Percentiles rank a stretch among this genome's conserved stretches.
Conservation (phyloP, 2,329 filamentous ascomycete genomes). For the Dactylonectria estremocensis region DNA sequence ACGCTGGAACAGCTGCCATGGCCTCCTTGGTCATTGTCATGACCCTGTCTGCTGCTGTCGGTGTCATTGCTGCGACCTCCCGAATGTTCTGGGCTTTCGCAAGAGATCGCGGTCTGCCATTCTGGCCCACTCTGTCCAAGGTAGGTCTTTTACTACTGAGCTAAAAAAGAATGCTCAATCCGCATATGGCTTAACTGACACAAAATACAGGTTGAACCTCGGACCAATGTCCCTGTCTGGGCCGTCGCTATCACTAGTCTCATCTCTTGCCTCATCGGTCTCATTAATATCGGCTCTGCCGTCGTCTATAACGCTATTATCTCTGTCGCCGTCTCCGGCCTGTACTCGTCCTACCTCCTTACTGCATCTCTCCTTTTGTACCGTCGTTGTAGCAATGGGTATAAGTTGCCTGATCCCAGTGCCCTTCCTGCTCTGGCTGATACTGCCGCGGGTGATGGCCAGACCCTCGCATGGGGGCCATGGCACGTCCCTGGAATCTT, state of each 20-base stretch:
- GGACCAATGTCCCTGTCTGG: constrained; percentile 43
- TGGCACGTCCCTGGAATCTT: constrained; percentile 67
- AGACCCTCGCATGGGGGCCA: constrained; percentile 63
- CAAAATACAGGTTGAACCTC: constrained; percentile 32
- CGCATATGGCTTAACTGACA: not conserved
- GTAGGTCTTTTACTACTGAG: not conserved
- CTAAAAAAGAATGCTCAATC: too few relatives aligned
- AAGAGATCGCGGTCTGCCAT: constrained; percentile 40
- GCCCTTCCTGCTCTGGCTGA: constrained; percentile 37
- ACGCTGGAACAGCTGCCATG: constrained; percentile 39
- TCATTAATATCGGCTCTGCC: constrained; percentile 44
- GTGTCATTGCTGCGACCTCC: constrained; percentile 43
- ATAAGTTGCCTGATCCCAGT: constrained; percentile 42
- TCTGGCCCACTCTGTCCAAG: constrained; percentile 36
- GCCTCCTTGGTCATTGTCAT: constrained; percentile 40
- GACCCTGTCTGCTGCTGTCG: constrained; percentile 42
- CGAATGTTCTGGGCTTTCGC: constrained; percentile 46
- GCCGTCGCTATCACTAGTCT: constrained; percentile 39
- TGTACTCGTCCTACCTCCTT: constrained; percentile 44
- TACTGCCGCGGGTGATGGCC: constrained; percentile 32
- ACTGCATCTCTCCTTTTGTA: constrained; percentile 43
- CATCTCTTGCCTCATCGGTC: constrained; percentile 40
- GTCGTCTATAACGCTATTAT: constrained; percentile 45
- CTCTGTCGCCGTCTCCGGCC: constrained; percentile 40
- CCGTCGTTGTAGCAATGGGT: constrained; percentile 41